phyloP scores from a whole-genome alignment of 176 grass and related monocot species.

The Pontederia crassipes region DNA sequence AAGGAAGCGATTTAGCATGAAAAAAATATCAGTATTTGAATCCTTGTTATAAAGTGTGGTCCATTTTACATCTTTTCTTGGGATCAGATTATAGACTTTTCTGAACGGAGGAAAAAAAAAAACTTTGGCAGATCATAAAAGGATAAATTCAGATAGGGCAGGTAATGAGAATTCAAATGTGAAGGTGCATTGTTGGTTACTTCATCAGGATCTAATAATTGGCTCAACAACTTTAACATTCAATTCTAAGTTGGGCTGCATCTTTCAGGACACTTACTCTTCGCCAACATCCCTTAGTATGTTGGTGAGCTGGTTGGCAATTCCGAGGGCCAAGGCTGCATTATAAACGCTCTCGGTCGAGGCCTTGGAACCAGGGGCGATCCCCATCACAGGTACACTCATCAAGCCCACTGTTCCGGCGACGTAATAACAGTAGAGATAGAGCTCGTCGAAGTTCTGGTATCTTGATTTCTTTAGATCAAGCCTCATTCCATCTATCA shows the following conservation, averaged over 20 bases:
- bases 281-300: slow-evolving; percentile 95
- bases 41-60: too few relatives aligned
- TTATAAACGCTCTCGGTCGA: slow-evolving; percentile 68
- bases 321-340: slow-evolving; percentile 71
- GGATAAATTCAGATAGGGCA: too few relatives aligned
- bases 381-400: slow-evolving; percentile 93
- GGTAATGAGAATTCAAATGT: too few relatives aligned
- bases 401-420: slow-evolving; percentile 90
- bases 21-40: too few relatives aligned
- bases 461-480: slow-evolving; percentile 92
- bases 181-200: too few relatives aligned
- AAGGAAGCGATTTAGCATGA: not conserved
- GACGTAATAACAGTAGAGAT: slow-evolving; percentile 96
- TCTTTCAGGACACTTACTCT: slow-evolving; percentile 86
- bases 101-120: too few relatives aligned
- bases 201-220: too few relatives aligned
- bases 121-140: too few relatives aligned
- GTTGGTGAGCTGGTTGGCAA: slow-evolving; percentile 96
- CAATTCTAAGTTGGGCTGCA: not conserved
- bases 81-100: too few relatives aligned
- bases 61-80: too few relatives aligned
- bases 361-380: slow-evolving; percentile 61
- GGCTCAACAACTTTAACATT: not conserved
- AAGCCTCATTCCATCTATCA: slow-evolving; percentile 92
- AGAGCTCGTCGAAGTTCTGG: slow-evolving; percentile 74